A percentile compares a stretch with the other conserved stretches of the same genome.
Evolutionary conservation across 2,329 filamentous ascomycete genomes (phyloP).

Genomic region (Fusarium gaditjirri): DNA sequence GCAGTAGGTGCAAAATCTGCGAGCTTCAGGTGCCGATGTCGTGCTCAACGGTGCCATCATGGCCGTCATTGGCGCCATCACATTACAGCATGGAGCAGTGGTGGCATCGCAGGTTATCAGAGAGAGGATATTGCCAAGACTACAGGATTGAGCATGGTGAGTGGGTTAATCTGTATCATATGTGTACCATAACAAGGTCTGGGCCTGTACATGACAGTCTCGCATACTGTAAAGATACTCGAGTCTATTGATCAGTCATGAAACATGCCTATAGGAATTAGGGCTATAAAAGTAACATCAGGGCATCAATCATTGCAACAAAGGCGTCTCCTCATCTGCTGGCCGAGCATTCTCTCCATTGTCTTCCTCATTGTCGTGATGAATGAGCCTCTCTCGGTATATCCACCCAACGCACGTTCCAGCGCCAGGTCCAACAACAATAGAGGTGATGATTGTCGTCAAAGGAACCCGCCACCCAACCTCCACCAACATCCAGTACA

Average conservation of each 20-base stretch:
- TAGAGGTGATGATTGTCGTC: slow-evolving; percentile 45
- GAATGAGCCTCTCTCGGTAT: slow-evolving; percentile 52
- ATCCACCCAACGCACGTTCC: slow-evolving; percentile 54
- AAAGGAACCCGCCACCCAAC: slow-evolving; percentile 56
- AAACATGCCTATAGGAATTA: slow-evolving; percentile 28
- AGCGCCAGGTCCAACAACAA: slow-evolving; percentile 53
- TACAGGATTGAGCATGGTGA: slow-evolving; percentile 37
- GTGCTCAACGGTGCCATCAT: slow-evolving; percentile 83
- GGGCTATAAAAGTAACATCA: not conserved
- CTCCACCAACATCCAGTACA: slow-evolving; percentile 66
- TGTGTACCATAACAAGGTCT: slow-evolving; percentile 45
- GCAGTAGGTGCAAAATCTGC: slow-evolving; percentile 70
- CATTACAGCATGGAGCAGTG: slow-evolving; percentile 86
- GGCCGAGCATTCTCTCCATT: slow-evolving; percentile 21
- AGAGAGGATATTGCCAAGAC: slow-evolving; percentile 73
- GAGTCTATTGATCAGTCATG: slow-evolving; percentile 16
- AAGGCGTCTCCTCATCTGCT: slow-evolving; percentile 50
- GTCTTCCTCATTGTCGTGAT: slow-evolving; percentile 27
- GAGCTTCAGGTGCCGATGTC: slow-evolving; percentile 76
- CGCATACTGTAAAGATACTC: slow-evolving; percentile 32
- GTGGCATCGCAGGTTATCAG: slow-evolving; percentile 79
- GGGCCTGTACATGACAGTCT: slow-evolving; percentile 40
- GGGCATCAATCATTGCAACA: slow-evolving; percentile 42
- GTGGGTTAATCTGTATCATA: slow-evolving; percentile 46
- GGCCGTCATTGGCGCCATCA: slow-evolving; percentile 87